Percentiles rank a stretch among this genome's conserved stretches.
phyloP scores from a whole-genome alignment of 768 basidiomycete species.

The Termitomyces bulborhizus region DNA sequence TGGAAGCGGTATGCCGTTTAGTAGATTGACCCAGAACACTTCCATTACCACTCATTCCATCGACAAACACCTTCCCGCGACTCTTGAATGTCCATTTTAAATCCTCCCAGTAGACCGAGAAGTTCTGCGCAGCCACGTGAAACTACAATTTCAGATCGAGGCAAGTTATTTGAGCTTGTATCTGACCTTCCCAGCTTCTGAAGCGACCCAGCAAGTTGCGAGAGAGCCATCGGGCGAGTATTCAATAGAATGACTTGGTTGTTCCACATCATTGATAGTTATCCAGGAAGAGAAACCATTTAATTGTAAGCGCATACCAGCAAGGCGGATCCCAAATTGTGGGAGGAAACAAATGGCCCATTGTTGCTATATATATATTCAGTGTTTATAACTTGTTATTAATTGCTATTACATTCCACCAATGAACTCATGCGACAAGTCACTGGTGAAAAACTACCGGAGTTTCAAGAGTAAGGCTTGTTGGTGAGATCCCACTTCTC shows the following conservation, averaged over 20 bases:
- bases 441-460: no score
- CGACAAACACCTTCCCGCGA: slow-evolving; percentile 4
- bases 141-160: not conserved
- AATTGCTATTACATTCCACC: no score
- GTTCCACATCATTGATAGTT: slow-evolving; percentile 9
- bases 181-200: slow-evolving; percentile 20
- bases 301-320: not conserved
- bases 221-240: slow-evolving; percentile 9
- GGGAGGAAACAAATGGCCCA: no score
- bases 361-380: no score
- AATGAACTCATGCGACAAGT: no score
- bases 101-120: slow-evolving; percentile 14
- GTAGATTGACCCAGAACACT: not conserved
- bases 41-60: slow-evolving; percentile 5
- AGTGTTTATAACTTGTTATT: no score
- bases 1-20: not conserved
- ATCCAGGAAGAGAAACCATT: slow-evolving; percentile 14
- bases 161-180: not conserved
- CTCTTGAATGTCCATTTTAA: not conserved
- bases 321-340: no score
- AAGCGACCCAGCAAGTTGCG: slow-evolving; percentile 19
- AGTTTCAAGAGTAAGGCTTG: no score
- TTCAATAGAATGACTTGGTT: slow-evolving; percentile 11
- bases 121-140: slow-evolving; percentile 5
- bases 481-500: no score